Evolutionary conservation across 2,329 filamentous ascomycete species (phyloP).

Genomic region (Amauroascus verrucosus): DNA sequence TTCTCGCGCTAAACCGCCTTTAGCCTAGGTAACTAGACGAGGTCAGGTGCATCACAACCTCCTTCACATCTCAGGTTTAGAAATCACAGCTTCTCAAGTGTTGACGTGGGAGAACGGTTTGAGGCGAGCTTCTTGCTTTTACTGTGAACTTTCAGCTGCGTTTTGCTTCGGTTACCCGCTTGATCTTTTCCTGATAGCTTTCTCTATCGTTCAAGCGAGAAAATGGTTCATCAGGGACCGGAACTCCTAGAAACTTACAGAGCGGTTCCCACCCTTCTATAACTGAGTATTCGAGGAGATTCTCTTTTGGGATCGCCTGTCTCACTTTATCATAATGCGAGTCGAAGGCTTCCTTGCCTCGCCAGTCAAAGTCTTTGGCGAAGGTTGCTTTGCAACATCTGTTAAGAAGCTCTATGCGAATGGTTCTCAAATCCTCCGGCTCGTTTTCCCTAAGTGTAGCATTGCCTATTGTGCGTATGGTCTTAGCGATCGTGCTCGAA

Average conservation of each 20-base stretch:
- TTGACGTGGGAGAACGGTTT: too few species aligned
- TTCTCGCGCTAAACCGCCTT: too few species aligned
- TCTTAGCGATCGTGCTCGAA: not conserved
- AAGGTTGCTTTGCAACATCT: not conserved
- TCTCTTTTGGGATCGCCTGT: conserved; percentile 39
- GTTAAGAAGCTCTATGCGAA: not conserved
- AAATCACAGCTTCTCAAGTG: too few species aligned
- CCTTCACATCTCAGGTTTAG: too few species aligned
- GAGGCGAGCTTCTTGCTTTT: too few species aligned
- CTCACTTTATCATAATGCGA: conserved; percentile 47
- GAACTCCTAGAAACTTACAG: conserved; percentile 33
- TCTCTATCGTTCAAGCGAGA: conserved; percentile 24
- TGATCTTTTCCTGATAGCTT: not conserved
- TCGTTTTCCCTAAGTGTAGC: not conserved
- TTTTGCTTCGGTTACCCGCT: not conserved
- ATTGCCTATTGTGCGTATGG: not conserved
- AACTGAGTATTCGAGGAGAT: conserved; percentile 46
- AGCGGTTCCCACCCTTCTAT: conserved; percentile 42
- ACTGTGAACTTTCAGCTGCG: too few species aligned
- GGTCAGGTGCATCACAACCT: too few species aligned
- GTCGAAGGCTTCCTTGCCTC: conserved; percentile 50
- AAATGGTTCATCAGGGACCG: conserved; percentile 28
- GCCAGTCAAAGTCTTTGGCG: conserved; percentile 52
- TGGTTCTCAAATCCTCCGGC: not conserved
- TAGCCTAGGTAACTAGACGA: too few species aligned